phyloP scores from a whole-genome alignment of 768 basidiomycete genomes.

The Leucocoprinus birnbaumii region DNA sequence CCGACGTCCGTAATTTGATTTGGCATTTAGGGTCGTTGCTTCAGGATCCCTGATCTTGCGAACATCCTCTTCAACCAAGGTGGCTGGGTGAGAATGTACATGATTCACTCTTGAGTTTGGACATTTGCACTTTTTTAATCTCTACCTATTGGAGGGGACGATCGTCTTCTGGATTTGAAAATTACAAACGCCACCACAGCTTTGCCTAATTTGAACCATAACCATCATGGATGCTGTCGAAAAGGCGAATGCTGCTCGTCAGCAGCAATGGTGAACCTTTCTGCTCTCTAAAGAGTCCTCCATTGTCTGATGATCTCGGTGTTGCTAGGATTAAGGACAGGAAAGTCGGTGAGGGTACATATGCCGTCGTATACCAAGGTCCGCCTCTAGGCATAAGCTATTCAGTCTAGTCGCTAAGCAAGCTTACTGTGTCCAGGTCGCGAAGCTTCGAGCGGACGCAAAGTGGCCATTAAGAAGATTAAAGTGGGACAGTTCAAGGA shows the following conservation, averaged over 20 bases:
- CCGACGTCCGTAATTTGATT: background rate
- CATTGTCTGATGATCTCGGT: background rate
- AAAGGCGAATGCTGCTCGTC: slow-evolving; percentile 69
- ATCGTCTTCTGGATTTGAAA: too few species aligned
- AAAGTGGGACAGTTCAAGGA: slow-evolving; percentile 97
- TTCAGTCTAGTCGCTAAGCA: background rate
- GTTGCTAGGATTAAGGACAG: slow-evolving; percentile 67
- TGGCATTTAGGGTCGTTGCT: background rate
- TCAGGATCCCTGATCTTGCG: background rate
- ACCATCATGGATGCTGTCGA: slow-evolving; percentile 79
- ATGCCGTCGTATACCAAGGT: slow-evolving; percentile 96
- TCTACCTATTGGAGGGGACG: too few species aligned
- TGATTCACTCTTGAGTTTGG: background rate
- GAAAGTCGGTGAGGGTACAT: slow-evolving; percentile 90
- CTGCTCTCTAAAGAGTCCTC: background rate
- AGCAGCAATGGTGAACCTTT: slow-evolving; percentile 57
- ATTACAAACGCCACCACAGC: too few species aligned
- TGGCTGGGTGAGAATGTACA: background rate
- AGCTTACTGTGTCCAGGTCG: slow-evolving; percentile 47
- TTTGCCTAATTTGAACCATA: background rate
- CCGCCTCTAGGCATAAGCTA: background rate
- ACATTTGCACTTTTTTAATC: background rate
- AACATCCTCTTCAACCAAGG: background rate
- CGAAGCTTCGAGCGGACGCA: slow-evolving; percentile 71
- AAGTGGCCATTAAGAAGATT: slow-evolving; percentile 97